phyloP scores from a whole-genome alignment of 495 filamentous ascomycete species.

The Collariella sp. region DNA sequence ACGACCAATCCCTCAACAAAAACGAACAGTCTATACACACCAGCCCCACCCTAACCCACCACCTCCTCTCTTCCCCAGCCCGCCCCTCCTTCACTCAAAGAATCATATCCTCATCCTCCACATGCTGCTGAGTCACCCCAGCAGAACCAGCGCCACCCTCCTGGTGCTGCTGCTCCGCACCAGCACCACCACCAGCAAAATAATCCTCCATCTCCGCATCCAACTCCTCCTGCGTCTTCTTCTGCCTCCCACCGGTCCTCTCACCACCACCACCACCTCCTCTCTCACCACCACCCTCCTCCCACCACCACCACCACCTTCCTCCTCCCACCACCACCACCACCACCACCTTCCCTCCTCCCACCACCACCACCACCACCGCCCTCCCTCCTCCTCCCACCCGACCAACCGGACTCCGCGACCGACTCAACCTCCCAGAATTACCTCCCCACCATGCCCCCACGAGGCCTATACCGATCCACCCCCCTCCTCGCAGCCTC shows the following conservation, averaged over 20 bases:
- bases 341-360: conserved; percentile 21
- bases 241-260: conserved; percentile 50
- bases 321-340: conserved; percentile 35
- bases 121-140: not conserved
- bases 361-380: conserved; percentile 17
- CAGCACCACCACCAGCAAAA: conserved; percentile 46
- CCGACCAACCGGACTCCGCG: conserved; percentile 38
- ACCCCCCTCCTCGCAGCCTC: conserved; percentile 57
- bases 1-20: too few relatives aligned
- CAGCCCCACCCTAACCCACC: not conserved
- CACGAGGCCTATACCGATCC: conserved; percentile 75
- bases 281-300: conserved; percentile 28
- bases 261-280: conserved; percentile 39
- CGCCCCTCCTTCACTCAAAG: too few relatives aligned
- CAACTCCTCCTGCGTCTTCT: conserved; percentile 86
- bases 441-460: conserved; percentile 16
- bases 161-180: conserved; percentile 12
- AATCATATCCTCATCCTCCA: conserved; percentile 26
- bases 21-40: not conserved
- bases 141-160: conserved; percentile 9
- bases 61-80: too few relatives aligned
- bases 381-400: conserved; percentile 22
- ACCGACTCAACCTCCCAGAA: conserved; percentile 30
- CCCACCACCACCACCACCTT: conserved; percentile 32
- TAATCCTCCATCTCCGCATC: conserved; percentile 97